Evolutionary conservation across 257 asterid genomes (phyloP).

Genomic region (Scutellaria baicalensis): DNA sequence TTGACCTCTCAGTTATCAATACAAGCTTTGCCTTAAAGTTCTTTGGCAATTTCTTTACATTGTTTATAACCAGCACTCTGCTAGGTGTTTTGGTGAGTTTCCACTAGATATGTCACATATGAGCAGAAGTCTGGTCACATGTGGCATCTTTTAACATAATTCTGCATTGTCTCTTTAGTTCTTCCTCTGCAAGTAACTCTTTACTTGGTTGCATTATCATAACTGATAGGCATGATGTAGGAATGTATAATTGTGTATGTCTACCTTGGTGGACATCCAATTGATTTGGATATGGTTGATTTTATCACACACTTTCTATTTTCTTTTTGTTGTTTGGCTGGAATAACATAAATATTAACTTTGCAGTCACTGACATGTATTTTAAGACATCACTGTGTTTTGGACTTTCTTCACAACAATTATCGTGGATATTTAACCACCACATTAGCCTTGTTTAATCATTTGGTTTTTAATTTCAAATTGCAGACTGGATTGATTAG

Average conservation of each 20-base stretch:
- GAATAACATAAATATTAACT: not conserved
- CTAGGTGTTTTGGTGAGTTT: slow-evolving; percentile 59
- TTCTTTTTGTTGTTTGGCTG: not conserved
- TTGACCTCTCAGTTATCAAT: slow-evolving; percentile 45
- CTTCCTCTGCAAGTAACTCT: not conserved
- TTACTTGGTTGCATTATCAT: not conserved
- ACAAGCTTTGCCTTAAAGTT: slow-evolving; percentile 29
- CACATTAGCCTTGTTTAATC: not conserved
- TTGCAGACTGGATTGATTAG: slow-evolving; percentile 68
- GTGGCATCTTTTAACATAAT: not conserved
- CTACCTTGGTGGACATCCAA: not conserved
- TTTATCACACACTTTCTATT: not conserved
- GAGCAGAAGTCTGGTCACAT: not conserved
- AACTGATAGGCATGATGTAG: not conserved
- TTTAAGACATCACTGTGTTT: not conserved
- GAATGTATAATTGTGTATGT: not conserved
- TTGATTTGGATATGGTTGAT: not conserved
- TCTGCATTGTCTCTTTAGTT: not conserved
- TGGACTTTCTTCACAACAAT: not conserved
- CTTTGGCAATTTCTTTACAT: slow-evolving; percentile 39
- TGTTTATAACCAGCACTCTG: slow-evolving; percentile 61
- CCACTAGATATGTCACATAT: not conserved
- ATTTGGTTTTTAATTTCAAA: slow-evolving; percentile 1
- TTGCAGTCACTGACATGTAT: not conserved
- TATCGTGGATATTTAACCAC: not conserved